Percentiles rank a stretch among this genome's conserved stretches.
Conservation (phyloP, 345 rosid genomes). For the Pugionium dolabratum region DNA sequence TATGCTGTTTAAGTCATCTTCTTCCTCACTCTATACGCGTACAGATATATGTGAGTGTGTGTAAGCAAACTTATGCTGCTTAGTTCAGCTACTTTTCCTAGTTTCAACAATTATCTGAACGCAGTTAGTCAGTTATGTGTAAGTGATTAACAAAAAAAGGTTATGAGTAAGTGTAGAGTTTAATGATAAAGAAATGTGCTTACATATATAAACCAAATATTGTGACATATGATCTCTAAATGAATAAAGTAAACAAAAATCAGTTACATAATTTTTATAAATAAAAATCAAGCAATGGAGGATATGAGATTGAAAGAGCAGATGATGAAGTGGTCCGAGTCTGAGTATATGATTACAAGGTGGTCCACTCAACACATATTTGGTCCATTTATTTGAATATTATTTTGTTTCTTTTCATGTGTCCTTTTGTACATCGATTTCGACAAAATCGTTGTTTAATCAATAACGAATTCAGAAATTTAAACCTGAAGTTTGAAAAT, state of each 20-base stretch:
- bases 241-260: too few species aligned
- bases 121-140: not conserved
- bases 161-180: constrained; percentile 4
- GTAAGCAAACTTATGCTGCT: constrained; percentile 10
- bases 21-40: constrained; percentile 9
- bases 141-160: too few species aligned
- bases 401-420: constrained; percentile 21
- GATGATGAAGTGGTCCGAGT: not conserved
- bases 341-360: not conserved
- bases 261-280: not conserved
- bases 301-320: not conserved
- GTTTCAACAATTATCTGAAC: constrained; percentile 11
- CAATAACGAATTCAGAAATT: not conserved
- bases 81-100: constrained; percentile 14
- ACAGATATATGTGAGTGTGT: constrained; percentile 12
- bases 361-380: constrained; percentile 12
- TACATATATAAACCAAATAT: not conserved
- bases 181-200: constrained; percentile 3
- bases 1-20: constrained; percentile 51
- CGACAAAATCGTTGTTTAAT: constrained; percentile 1
- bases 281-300: not conserved
- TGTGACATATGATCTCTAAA: not conserved
- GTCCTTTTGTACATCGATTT: constrained; percentile 20
- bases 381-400: constrained; percentile 10
- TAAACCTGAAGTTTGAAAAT: constrained; percentile 27